Percentiles rank a stretch among this genome's conserved stretches.
Conservation (phyloP, 495 filamentous ascomycete species). For the Chaetomidium leptoderma region DNA sequence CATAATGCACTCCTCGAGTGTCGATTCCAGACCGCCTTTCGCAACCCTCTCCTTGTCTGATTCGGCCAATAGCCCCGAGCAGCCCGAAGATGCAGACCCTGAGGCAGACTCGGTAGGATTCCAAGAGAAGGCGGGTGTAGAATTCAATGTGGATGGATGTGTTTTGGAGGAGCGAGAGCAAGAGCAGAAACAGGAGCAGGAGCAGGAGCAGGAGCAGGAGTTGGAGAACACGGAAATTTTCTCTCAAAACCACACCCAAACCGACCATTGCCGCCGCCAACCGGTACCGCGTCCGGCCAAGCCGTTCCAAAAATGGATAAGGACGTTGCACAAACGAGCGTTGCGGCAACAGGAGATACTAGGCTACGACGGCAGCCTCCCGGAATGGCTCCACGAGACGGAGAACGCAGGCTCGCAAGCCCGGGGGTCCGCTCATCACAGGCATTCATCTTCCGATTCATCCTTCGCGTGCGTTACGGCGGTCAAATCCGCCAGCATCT, state of each 20-base stretch:
- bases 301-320: constrained; percentile 58
- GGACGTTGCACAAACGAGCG: constrained; percentile 49
- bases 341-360: constrained; percentile 35
- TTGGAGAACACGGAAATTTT: constrained; percentile 28
- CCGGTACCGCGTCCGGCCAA: constrained; percentile 21
- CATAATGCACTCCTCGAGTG: constrained; percentile 24
- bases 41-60: neutral
- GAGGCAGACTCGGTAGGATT: neutral
- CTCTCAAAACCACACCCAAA: constrained; percentile 15
- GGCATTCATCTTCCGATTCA: constrained; percentile 61
- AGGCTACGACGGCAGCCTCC: constrained; percentile 25
- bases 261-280: constrained; percentile 16
- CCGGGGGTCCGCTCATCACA: constrained; percentile 36
- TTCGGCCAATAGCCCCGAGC: neutral
- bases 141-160: constrained; percentile 30
- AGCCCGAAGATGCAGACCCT: neutral
- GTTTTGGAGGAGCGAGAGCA: constrained; percentile 44
- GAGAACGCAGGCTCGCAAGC: constrained; percentile 22
- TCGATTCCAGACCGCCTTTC: constrained; percentile 16
- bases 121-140: constrained; percentile 19
- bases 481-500: constrained; percentile 72
- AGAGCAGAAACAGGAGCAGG: constrained; percentile 25
- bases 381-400: constrained; percentile 42
- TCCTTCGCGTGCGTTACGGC: constrained; percentile 70
- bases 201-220: constrained; percentile 28